These are phyloP conservation scores for Stachybotrys echinatus DNA, from an alignment of 2,329 filamentous ascomycete genomes.

Conservation along the genomic window DNA sequence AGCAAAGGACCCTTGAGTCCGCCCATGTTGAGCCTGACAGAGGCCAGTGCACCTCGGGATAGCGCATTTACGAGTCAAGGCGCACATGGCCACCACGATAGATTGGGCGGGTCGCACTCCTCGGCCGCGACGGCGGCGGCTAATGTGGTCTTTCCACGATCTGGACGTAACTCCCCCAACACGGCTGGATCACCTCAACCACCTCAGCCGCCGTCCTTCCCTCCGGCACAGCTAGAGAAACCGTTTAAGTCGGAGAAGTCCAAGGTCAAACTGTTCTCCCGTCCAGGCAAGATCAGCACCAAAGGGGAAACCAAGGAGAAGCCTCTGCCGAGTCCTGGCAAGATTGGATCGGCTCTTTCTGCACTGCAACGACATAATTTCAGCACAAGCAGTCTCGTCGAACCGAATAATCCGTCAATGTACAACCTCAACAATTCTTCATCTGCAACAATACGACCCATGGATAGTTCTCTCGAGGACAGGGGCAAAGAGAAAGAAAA, in stretches of 20 bases:
- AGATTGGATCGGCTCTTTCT: slow-evolving; percentile 61
- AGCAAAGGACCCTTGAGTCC: slow-evolving; percentile 52
- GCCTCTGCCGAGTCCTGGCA: slow-evolving; percentile 66
- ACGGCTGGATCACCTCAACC: slow-evolving; percentile 24
- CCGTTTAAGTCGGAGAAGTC: slow-evolving; percentile 60
- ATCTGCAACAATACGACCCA: slow-evolving; percentile 67
- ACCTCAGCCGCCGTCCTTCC: slow-evolving; percentile 31
- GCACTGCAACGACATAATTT: slow-evolving; percentile 62
- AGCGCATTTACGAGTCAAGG: slow-evolving; percentile 43
- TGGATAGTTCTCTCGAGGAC: slow-evolving; percentile 44
- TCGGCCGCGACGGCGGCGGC: slow-evolving; percentile 56
- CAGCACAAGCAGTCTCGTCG: slow-evolving; percentile 66
- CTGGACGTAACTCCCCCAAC: slow-evolving; percentile 47
- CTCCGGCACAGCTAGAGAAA: slow-evolving; percentile 48
- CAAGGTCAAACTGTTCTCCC: slow-evolving; percentile 77
- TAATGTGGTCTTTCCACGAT: slow-evolving; percentile 66
- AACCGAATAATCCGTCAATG: slow-evolving; percentile 56
- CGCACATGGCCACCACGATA: slow-evolving; percentile 52
- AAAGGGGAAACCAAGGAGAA: slow-evolving; percentile 64
- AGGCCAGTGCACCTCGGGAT: slow-evolving; percentile 58
- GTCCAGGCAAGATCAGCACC: slow-evolving; percentile 69
- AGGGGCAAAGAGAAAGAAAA: slow-evolving; percentile 64
- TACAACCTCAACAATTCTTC: slow-evolving; percentile 75
- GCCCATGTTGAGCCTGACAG: slow-evolving; percentile 58
- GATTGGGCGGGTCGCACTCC: slow-evolving; percentile 50